A percentile compares a stretch with the other conserved stretches of the same genome.
Evolutionary conservation across 306 rosid species (phyloP).

Genomic region (Rosa chinensis): DNA sequence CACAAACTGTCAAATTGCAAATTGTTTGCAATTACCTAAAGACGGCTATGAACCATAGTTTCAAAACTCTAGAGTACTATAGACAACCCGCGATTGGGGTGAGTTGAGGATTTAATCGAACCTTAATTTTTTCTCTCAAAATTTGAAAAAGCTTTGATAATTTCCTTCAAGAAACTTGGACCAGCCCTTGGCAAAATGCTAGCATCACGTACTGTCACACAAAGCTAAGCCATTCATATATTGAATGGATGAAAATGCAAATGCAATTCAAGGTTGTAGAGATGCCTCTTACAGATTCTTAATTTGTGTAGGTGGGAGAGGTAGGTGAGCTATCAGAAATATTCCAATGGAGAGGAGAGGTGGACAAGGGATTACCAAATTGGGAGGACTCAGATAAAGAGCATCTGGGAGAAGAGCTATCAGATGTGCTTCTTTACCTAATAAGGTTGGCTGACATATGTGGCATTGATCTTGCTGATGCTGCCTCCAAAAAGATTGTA

Average conservation of each 20-base stretch:
- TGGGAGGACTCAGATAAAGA: slow-evolving; percentile 53
- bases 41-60: too few species aligned
- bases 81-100: neutral
- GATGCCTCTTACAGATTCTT: neutral
- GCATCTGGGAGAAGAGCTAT: slow-evolving; percentile 58
- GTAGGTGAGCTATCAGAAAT: slow-evolving; percentile 58
- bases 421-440: slow-evolving; percentile 51
- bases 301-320: slow-evolving; percentile 43
- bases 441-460: slow-evolving; percentile 49
- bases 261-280: neutral
- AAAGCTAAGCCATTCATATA: neutral
- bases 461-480: slow-evolving; percentile 46
- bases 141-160: neutral
- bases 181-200: neutral
- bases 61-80: too few species aligned
- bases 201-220: neutral
- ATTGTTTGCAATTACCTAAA: neutral
- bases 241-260: neutral
- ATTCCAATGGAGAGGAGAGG: slow-evolving; percentile 63
- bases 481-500: slow-evolving; percentile 46
- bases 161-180: neutral
- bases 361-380: slow-evolving; percentile 50
- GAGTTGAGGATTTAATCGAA: neutral
- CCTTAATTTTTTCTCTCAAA: neutral
- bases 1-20: too few species aligned